Percentiles rank a stretch among this genome's conserved stretches.
Conservation (phyloP, 2,329 filamentous ascomycete genomes). For the Aspergillus ochraceoroseus region DNA sequence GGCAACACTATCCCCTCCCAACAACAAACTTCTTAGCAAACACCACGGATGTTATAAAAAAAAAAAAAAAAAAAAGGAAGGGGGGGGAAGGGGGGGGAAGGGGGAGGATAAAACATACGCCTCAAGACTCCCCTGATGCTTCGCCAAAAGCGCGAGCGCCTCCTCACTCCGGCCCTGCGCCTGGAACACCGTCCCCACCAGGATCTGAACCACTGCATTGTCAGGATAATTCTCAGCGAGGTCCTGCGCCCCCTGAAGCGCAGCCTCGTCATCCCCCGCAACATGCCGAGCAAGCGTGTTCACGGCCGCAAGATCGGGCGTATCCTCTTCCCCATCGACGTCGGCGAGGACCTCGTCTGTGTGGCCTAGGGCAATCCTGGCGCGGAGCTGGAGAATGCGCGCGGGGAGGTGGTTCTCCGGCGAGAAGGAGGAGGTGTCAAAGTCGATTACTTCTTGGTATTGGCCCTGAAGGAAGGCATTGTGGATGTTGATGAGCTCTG, state of each 20-base stretch:
- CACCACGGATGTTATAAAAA: background rate
- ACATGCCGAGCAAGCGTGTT: slow-evolving; percentile 66
- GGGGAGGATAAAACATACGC: slow-evolving; percentile 57
- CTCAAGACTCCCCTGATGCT: slow-evolving; percentile 76
- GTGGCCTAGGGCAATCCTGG: slow-evolving; percentile 77
- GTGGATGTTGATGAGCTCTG: slow-evolving; percentile 64
- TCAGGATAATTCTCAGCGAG: slow-evolving; percentile 64
- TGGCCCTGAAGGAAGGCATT: slow-evolving; percentile 69
- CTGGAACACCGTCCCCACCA: slow-evolving; percentile 77
- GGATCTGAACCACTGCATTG: slow-evolving; percentile 74
- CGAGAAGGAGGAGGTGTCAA: slow-evolving; percentile 74
- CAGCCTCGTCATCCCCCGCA: slow-evolving; percentile 57
- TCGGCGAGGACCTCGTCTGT: slow-evolving; percentile 66
- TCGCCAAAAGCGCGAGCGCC: slow-evolving; percentile 70
- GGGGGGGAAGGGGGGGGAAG: too few species aligned
- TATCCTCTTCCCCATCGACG: slow-evolving; percentile 57
- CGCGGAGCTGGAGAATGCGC: slow-evolving; percentile 71
- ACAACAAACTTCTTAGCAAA: slow-evolving; percentile 2
- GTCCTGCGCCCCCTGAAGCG: slow-evolving; percentile 59
- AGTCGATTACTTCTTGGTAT: slow-evolving; percentile 80
- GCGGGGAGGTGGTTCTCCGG: slow-evolving; percentile 71
- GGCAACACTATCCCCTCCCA: slow-evolving; percentile 66
- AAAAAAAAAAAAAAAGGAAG: background rate
- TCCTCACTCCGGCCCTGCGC: slow-evolving; percentile 76
- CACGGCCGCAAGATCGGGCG: slow-evolving; percentile 71